Base-by-base conservation (phyloP, 2,329 filamentous ascomycete genomes). In the Elsinoe australis region DNA sequence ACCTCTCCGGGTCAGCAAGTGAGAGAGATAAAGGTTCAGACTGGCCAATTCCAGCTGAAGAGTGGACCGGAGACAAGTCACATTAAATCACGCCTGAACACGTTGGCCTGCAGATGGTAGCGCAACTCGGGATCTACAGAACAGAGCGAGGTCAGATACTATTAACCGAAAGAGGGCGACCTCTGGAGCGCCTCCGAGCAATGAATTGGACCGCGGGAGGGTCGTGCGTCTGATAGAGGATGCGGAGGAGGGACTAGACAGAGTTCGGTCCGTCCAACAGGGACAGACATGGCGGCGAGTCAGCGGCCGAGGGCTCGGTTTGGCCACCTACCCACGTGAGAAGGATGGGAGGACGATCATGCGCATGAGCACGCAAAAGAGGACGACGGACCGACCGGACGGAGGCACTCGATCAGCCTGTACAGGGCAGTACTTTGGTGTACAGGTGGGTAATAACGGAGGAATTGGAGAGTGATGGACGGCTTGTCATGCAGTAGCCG, bases 201-300 rank as follows among this genome's bases (percentile, higher is more conserved):
- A 44, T 44, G 21, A 44, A 44, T 31, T 21, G 26, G 32, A 12
- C 26, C 9, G 39, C 24, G 8, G 35, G 24, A 28, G 39, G 39
- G n/a, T n/a, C 39, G 39, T 44, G 39, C 39, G n/a, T 44, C 18
- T 44, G 39, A 44, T 44, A 44, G 39, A 32, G 39, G 39, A 24
- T 44, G 39, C 26, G 39, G 39, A 44, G 39, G 39, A 44, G 17
- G 26, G 28, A 31, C 39, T 21, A 5, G 26, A 44, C 39, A 44
- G 21, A 18, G 26, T 44, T 44, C n/a, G 39, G 17, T 32, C 39
- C 24, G 26, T 32, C 24, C 39, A 44, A 32, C 24, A 44, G 39
- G 36, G 36, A 41, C 36, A 26, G 36, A 14, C 32, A 21, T 12
- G 36, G 15, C 17, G 28, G 39, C 39, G 39, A 44, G 39, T 44